Conservation (phyloP, 352 stramenopile species). For the Phytophthora palmivora region DNA sequence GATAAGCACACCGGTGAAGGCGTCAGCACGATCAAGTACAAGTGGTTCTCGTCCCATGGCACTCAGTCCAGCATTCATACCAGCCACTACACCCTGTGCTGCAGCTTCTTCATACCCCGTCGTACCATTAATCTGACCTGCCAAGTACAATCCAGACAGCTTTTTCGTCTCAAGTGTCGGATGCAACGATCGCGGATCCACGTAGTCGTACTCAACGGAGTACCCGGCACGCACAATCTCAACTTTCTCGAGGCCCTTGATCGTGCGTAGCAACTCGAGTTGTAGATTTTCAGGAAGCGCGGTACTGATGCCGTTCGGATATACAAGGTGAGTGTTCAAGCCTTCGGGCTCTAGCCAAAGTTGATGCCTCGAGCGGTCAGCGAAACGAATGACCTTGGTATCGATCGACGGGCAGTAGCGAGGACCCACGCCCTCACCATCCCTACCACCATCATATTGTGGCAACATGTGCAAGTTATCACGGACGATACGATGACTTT, state of each 20-base stretch:
- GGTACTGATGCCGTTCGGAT: slow-evolving; percentile 97
- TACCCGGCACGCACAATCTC: slow-evolving; percentile 97
- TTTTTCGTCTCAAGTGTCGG: slow-evolving; percentile 96
- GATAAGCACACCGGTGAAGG: slow-evolving; percentile 98
- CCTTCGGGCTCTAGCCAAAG: slow-evolving; percentile 99
- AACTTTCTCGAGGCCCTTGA: slow-evolving; percentile 95
- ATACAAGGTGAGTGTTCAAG: slow-evolving; percentile 96
- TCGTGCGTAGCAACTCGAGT: slow-evolving; percentile 93
- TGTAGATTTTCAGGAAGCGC: slow-evolving; percentile 95
- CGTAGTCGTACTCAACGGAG: slow-evolving; percentile 99
- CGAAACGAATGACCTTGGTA: slow-evolving; percentile 93
- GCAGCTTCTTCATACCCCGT: slow-evolving; percentile 99
- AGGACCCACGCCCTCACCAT: slow-evolving; percentile 74
- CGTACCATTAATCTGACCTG: slow-evolving; percentile 99
- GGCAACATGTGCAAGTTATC: slow-evolving; percentile 95
- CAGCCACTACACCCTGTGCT: slow-evolving; percentile 97
- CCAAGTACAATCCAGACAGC: slow-evolving; percentile 93
- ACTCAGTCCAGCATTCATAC: slow-evolving; percentile 93
- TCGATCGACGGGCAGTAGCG: slow-evolving; percentile 98
- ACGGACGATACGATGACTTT: slow-evolving; percentile 95
- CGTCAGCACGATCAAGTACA: slow-evolving; percentile 93
- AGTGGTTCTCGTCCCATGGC: slow-evolving; percentile 78
- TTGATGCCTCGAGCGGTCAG: slow-evolving; percentile 77
- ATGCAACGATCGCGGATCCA: slow-evolving; percentile 94
- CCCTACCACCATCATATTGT: slow-evolving; percentile 87